Conservation (phyloP, 1,284 basidiomycete genomes). For the Puccinia hordei region DNA sequence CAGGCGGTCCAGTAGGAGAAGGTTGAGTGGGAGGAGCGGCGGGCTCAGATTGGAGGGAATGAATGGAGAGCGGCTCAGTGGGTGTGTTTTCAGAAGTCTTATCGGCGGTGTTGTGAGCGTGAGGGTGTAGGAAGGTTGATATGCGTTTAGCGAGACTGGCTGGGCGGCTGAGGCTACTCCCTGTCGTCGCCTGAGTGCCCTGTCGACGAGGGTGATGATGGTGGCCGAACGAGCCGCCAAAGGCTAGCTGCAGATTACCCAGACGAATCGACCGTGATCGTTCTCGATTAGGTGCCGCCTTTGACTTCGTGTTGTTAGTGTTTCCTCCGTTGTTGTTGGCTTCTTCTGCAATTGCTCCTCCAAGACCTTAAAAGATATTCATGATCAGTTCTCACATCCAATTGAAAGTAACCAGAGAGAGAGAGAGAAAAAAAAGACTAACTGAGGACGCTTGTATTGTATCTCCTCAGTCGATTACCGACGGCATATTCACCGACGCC, state of each 20-base stretch:
- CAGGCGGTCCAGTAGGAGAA: too few relatives aligned
- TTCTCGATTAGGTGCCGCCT: neutral
- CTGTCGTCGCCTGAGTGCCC: neutral
- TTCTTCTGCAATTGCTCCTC: neutral
- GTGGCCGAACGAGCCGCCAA: slow-evolving; percentile 18
- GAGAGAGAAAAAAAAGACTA: slow-evolving; percentile 17
- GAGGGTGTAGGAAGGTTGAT: slow-evolving; percentile 23
- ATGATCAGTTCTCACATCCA: neutral
- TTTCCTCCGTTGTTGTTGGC: neutral
- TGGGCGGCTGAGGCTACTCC: neutral
- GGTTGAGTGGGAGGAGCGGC: too few relatives aligned
- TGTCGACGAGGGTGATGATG: neutral
- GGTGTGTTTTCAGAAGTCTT: too few relatives aligned
- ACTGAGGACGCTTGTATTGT: slow-evolving; percentile 46
- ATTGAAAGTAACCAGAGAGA: neutral
- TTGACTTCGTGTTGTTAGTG: neutral
- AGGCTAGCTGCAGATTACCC: slow-evolving; percentile 38
- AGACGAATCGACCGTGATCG: slow-evolving; percentile 29
- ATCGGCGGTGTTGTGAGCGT: too few relatives aligned
- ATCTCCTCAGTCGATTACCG: slow-evolving; percentile 46
- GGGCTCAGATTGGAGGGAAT: too few relatives aligned
- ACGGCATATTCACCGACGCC: slow-evolving; percentile 46
- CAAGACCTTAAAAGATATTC: slow-evolving; percentile 9
- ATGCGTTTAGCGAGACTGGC: slow-evolving; percentile 34
- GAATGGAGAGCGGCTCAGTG: too few relatives aligned